Conservation (phyloP, 2,329 filamentous ascomycete species). For the Clarireedia paspali region DNA sequence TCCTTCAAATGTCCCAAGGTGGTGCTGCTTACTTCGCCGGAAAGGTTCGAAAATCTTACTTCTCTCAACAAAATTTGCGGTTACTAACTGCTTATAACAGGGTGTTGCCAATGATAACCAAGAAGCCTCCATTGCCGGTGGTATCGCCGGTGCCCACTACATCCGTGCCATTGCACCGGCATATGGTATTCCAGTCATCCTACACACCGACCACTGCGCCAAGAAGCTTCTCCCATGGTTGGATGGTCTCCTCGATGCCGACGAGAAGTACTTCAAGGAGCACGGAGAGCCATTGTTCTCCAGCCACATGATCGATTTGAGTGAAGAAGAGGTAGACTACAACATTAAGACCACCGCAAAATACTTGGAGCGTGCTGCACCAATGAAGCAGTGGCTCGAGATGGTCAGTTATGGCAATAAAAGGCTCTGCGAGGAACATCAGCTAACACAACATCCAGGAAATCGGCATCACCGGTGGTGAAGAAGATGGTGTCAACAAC, state of each 20-base stretch:
- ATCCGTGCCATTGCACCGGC: conserved; percentile 78
- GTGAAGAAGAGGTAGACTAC: conserved; percentile 80
- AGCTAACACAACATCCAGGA: conserved; percentile 38
- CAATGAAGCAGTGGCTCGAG: conserved; percentile 99
- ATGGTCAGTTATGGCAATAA: conserved; percentile 54
- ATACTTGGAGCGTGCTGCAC: conserved; percentile 89
- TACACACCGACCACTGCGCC: conserved; percentile 97
- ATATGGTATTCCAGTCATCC: conserved; percentile 85
- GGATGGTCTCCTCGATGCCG: conserved; percentile 89
- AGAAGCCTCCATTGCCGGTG: conserved; percentile 79
- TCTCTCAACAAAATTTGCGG: neutral
- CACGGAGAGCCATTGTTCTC: conserved; percentile 90
- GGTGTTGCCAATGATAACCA: conserved; percentile 78
- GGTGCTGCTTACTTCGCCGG: conserved; percentile 89
- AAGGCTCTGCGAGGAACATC: neutral
- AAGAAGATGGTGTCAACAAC: conserved; percentile 98
- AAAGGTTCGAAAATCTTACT: conserved; percentile 45
- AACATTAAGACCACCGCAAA: conserved; percentile 89
- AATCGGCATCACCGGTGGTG: conserved; percentile 91
- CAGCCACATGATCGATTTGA: conserved; percentile 97
- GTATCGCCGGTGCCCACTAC: conserved; percentile 86
- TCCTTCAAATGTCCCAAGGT: conserved; percentile 90
- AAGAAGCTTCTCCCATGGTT: conserved; percentile 99
- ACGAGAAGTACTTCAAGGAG: conserved; percentile 91
- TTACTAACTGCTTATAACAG: conserved; percentile 29